Conservation (phyloP, 495 filamentous ascomycete genomes). For the Penicillium macrosclerotiorum region DNA sequence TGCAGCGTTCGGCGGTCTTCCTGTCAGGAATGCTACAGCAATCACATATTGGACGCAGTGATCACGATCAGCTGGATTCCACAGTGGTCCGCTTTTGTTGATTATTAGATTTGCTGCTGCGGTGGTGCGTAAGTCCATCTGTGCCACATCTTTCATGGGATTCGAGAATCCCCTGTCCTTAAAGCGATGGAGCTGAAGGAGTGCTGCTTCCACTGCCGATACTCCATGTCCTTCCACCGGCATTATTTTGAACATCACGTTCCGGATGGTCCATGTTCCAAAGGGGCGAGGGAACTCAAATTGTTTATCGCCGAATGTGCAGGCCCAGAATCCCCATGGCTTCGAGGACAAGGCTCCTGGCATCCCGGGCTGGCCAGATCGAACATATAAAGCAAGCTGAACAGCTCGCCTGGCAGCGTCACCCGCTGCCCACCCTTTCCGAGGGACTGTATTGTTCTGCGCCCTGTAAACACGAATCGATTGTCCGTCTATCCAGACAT, state of each 20-base stretch:
- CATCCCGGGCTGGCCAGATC: slow-evolving; percentile 35
- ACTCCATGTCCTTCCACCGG: slow-evolving; percentile 40
- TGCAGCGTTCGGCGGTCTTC: slow-evolving; percentile 19
- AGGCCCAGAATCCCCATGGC: slow-evolving; percentile 38
- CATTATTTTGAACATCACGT: slow-evolving; percentile 39
- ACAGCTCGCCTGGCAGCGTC: slow-evolving; percentile 46
- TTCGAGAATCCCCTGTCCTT: slow-evolving; percentile 5
- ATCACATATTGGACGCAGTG: slow-evolving; percentile 46
- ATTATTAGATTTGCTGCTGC: slow-evolving; percentile 38
- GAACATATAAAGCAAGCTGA: slow-evolving; percentile 33
- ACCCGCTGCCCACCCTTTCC: slow-evolving; percentile 49
- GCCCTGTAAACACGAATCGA: slow-evolving; percentile 36
- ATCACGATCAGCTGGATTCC: slow-evolving; percentile 46
- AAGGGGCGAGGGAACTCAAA: slow-evolving; percentile 31
- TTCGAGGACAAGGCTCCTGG: slow-evolving; percentile 28
- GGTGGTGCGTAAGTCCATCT: slow-evolving; percentile 33
- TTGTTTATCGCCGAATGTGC: slow-evolving; percentile 22
- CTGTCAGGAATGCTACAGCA: slow-evolving; percentile 40
- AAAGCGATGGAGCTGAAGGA: slow-evolving; percentile 17
- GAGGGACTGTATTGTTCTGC: slow-evolving; percentile 33
- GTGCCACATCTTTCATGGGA: slow-evolving; percentile 20
- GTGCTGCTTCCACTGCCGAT: slow-evolving; percentile 36
- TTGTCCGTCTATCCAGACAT: slow-evolving; percentile 40
- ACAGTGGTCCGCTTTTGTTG: slow-evolving; percentile 34
- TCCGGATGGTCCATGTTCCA: slow-evolving; percentile 33